Evolutionary conservation across 2,329 filamentous ascomycete genomes (phyloP).

Genomic region (Alternaria sp.): DNA sequence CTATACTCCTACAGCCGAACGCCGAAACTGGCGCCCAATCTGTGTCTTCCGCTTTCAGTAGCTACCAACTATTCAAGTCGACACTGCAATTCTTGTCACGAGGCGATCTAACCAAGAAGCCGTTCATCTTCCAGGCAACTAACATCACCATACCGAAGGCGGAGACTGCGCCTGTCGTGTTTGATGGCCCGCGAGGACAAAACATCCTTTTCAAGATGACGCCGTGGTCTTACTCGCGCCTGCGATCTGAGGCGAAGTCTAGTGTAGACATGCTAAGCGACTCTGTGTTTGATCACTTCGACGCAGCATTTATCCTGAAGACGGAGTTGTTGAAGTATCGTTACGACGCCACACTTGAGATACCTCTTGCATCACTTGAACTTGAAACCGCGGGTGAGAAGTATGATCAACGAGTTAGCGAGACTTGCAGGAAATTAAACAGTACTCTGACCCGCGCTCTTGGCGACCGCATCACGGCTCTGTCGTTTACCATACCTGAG

Average conservation of each 20-base stretch:
- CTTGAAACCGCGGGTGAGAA: conserved; percentile 35
- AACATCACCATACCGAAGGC: conserved; percentile 47
- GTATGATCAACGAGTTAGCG: conserved; percentile 38
- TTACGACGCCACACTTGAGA: conserved; percentile 63
- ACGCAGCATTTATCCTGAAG: conserved; percentile 78
- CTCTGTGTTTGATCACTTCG: conserved; percentile 79
- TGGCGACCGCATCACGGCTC: conserved; percentile 74
- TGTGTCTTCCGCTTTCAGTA: conserved; percentile 82
- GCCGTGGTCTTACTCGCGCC: conserved; percentile 76
- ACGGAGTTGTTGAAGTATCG: conserved; percentile 61
- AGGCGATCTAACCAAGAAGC: conserved; percentile 74
- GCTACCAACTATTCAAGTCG: conserved; percentile 94
- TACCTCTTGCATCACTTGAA: conserved; percentile 49
- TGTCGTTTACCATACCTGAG: conserved; percentile 56
- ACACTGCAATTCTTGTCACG: conserved; percentile 84
- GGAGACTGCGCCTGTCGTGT: conserved; percentile 72
- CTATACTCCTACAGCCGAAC: conserved; percentile 80
- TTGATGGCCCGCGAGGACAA: conserved; percentile 75
- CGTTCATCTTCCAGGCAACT: conserved; percentile 61
- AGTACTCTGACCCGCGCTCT: conserved; percentile 74
- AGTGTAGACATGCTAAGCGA: conserved; percentile 80
- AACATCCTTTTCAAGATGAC: conserved; percentile 94
- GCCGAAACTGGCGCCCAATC: conserved; percentile 74
- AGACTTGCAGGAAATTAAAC: conserved; percentile 67
- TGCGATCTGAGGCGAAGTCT: conserved; percentile 77